Evolutionary conservation across 495 filamentous ascomycete species (phyloP).

Genomic region (Penicillium canariense): DNA sequence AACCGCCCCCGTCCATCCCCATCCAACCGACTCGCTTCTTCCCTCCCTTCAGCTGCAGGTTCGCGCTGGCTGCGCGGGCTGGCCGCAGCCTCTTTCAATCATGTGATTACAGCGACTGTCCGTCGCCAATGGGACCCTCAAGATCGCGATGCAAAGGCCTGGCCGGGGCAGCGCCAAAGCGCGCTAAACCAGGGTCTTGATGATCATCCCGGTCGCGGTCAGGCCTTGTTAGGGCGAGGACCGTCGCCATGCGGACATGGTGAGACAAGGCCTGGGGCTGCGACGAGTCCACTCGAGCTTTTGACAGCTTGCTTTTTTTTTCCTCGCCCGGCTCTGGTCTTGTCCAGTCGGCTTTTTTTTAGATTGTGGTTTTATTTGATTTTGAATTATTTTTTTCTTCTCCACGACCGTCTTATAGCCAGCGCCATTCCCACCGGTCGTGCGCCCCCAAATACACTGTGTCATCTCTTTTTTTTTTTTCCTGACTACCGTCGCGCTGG

Average conservation of each 20-base stretch:
- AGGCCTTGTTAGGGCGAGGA: conserved; percentile 24
- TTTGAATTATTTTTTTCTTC: not conserved
- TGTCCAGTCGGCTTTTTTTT: conserved; percentile 5
- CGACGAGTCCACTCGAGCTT: conserved; percentile 14
- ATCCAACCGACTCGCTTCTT: conserved; percentile 23
- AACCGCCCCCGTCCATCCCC: conserved; percentile 9
- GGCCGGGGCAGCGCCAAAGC: conserved; percentile 14
- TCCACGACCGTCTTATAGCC: not conserved
- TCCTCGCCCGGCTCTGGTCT: not conserved
- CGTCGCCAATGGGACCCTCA: conserved; percentile 25
- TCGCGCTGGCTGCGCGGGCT: conserved; percentile 38
- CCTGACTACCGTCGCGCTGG: conserved; percentile 5
- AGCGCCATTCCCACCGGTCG: conserved; percentile 1
- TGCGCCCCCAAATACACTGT: not conserved
- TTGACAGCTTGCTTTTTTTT: conserved; percentile 7
- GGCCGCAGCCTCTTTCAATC: conserved; percentile 41
- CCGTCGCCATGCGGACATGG: conserved; percentile 21
- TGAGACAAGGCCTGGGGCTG: conserved; percentile 25
- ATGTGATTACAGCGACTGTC: conserved; percentile 36
- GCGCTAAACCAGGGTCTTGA: conserved; percentile 26
- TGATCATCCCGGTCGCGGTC: conserved; percentile 28
- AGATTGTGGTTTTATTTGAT: not conserved
- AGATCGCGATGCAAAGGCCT: conserved; percentile 16
- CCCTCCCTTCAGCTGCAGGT: conserved; percentile 31
- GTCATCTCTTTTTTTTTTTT: conserved; percentile 6